Conservation (phyloP, 1,139 yeast genomes). For the Kodamaea anthophila region DNA sequence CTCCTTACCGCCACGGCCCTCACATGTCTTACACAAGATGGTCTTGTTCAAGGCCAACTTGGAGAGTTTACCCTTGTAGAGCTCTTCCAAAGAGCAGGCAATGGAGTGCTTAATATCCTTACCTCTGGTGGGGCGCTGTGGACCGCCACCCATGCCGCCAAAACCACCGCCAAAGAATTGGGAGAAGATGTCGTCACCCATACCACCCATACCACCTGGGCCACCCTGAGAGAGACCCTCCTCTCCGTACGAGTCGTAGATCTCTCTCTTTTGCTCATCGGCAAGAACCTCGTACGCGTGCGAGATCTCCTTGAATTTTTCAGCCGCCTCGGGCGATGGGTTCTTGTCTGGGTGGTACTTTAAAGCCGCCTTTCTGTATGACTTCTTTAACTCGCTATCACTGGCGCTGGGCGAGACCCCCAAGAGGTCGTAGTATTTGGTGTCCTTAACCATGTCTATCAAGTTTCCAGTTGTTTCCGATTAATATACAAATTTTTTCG, state of each 20-base stretch:
- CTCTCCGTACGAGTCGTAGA: conserved; percentile 87
- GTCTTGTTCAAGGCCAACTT: conserved; percentile 93
- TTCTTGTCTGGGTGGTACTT: conserved; percentile 93
- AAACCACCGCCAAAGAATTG: conserved; percentile 79
- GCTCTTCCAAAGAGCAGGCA: conserved; percentile 81
- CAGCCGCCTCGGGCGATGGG: conserved; percentile 83
- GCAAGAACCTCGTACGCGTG: conserved; percentile 86
- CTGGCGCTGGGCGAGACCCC: conserved; percentile 78
- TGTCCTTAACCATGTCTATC: conserved; percentile 73
- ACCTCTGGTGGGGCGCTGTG: conserved; percentile 83
- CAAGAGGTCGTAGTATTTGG: conserved; percentile 77
- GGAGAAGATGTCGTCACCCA: conserved; percentile 81
- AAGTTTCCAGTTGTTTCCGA: neutral
- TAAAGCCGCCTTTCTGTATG: conserved; percentile 88
- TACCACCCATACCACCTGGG: conserved; percentile 70
- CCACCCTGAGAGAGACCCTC: conserved; percentile 69
- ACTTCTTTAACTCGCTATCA: conserved; percentile 85
- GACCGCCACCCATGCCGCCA: conserved; percentile 51
- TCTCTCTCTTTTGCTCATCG: conserved; percentile 81
- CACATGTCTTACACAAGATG: conserved; percentile 78
- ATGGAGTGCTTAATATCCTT: conserved; percentile 89
- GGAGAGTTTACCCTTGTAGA: conserved; percentile 91
- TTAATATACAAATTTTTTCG: conserved; percentile 3
- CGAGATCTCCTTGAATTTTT: conserved; percentile 87
- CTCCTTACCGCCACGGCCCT: conserved; percentile 94